These are phyloP conservation scores for Globisporangium abappressorium DNA, from an alignment of 352 stramenopile genomes.

Conservation along the genomic window DNA sequence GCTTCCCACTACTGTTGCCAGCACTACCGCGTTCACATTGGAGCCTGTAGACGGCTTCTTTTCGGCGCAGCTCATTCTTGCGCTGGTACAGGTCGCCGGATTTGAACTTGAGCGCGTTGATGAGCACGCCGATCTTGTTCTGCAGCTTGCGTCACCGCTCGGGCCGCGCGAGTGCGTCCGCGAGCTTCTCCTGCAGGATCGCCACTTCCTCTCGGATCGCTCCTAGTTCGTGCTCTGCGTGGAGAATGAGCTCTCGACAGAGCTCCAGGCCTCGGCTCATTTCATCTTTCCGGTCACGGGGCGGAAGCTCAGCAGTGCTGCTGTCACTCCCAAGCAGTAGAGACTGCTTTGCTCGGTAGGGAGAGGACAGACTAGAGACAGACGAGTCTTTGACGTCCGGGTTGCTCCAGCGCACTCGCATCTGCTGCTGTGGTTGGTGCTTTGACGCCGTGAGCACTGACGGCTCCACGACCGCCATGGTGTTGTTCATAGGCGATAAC, in stretches of 20 bases:
- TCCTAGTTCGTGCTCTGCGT: conserved; percentile 59
- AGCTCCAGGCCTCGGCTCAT: conserved; percentile 52
- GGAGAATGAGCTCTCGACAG: conserved; percentile 54
- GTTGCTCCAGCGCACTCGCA: conserved; percentile 44
- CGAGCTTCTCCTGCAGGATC: conserved; percentile 41
- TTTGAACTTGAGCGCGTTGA: conserved; percentile 62
- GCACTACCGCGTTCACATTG: conserved; percentile 8
- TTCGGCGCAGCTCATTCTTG: conserved; percentile 67
- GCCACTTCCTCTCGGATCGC: conserved; percentile 56
- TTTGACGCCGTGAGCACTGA: conserved; percentile 16
- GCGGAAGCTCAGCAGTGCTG: neutral
- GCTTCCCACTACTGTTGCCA: neutral
- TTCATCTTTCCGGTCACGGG: conserved; percentile 14
- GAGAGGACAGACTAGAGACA: neutral
- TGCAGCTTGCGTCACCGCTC: conserved; percentile 53
- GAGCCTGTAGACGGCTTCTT: conserved; percentile 40
- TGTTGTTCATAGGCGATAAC: neutral
- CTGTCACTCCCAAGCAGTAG: neutral
- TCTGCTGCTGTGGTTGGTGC: conserved; percentile 10
- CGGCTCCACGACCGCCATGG: conserved; percentile 1
- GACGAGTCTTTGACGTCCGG: conserved; percentile 20
- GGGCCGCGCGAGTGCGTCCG: conserved; percentile 21
- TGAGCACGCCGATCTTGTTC: conserved; percentile 41
- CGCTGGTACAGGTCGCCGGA: conserved; percentile 72
- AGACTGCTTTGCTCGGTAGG: neutral